Percentiles rank a stretch among this genome's conserved stretches.
These are phyloP conservation scores for Picochlorum sp. DNA, from an alignment of 139 green algal genomes.

Conservation along the genomic window DNA sequence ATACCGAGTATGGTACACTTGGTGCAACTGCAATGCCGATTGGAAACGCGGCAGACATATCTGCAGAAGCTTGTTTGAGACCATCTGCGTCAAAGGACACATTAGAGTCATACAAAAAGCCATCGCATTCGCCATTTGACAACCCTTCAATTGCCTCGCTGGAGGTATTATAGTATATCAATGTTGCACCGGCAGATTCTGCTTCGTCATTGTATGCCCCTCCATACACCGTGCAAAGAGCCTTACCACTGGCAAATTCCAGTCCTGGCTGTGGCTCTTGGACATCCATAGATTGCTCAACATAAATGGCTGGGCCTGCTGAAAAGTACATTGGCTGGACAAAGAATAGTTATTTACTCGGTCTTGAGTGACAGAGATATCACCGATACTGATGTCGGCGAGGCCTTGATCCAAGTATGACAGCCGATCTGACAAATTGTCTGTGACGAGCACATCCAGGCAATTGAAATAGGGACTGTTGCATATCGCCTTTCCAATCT, in stretches of 20 bases:
- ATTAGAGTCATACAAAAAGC: slow-evolving; percentile 6
- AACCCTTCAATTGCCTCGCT: not conserved
- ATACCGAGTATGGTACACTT: not conserved
- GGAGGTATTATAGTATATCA: not conserved
- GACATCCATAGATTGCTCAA: not conserved
- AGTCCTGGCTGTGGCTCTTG: slow-evolving; percentile 6
- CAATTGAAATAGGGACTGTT: slow-evolving; percentile 8
- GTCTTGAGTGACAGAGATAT: slow-evolving; percentile 7
- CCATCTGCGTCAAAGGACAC: not conserved
- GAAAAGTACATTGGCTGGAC: slow-evolving; percentile 6
- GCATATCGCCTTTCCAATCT: slow-evolving; percentile 8
- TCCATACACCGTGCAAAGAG: not conserved
- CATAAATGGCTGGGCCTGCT: slow-evolving; percentile 4
- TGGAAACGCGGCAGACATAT: slow-evolving; percentile 4
- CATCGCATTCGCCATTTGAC: not conserved
- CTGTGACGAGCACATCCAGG: not conserved
- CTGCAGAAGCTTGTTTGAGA: slow-evolving; percentile 4
- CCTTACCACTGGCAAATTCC: not conserved
- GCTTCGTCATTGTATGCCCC: slow-evolving; percentile 6
- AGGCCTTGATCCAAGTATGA: slow-evolving; percentile 4
- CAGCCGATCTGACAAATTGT: slow-evolving; percentile 1
- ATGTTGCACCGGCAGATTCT: not conserved
- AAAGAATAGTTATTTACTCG: slow-evolving; percentile 8
- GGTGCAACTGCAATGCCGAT: slow-evolving; percentile 6
- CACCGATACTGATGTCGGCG: slow-evolving; percentile 3